A percentile compares a stretch with the other conserved stretches of the same genome.
phyloP scores from a whole-genome alignment of 768 basidiomycete genomes.

The Fistulinella prunicolor region DNA sequence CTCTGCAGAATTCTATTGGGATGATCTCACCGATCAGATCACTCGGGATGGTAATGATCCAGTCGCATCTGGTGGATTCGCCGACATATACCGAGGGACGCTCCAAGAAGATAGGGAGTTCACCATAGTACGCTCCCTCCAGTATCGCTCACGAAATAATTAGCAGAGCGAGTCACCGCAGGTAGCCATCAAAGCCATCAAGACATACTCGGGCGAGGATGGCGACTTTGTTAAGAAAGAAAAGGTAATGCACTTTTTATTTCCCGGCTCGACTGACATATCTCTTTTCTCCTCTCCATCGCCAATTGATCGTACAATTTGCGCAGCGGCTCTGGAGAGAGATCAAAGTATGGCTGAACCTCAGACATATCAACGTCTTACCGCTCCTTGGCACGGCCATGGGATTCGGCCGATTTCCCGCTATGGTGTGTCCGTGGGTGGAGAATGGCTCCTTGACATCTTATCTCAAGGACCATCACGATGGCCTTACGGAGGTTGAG shows the following conservation, averaged over 20 bases:
- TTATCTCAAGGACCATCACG: not conserved
- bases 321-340: conserved; percentile 14
- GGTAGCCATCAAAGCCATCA: conserved; percentile 10
- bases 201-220: conserved; percentile 1
- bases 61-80: conserved; percentile 4
- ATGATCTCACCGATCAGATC: not conserved
- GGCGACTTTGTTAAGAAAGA: conserved; percentile 7
- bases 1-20: not conserved
- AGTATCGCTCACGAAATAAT: not conserved
- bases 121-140: not conserved
- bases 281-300: too few species aligned
- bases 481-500: not conserved
- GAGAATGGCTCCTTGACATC: not conserved
- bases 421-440: conserved; percentile 1
- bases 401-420: not conserved
- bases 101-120: not conserved
- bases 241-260: conserved; percentile 1
- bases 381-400: not conserved
- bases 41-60: not conserved
- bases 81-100: conserved; percentile 5
- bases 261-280: not conserved
- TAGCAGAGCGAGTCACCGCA: not conserved
- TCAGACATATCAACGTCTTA: not conserved
- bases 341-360: not conserved
- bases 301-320: not conserved